Percentiles rank a stretch among this genome's conserved stretches.
Evolutionary conservation across 1,284 basidiomycete species (phyloP).

Genomic region (Sporisorium sorghi): DNA sequence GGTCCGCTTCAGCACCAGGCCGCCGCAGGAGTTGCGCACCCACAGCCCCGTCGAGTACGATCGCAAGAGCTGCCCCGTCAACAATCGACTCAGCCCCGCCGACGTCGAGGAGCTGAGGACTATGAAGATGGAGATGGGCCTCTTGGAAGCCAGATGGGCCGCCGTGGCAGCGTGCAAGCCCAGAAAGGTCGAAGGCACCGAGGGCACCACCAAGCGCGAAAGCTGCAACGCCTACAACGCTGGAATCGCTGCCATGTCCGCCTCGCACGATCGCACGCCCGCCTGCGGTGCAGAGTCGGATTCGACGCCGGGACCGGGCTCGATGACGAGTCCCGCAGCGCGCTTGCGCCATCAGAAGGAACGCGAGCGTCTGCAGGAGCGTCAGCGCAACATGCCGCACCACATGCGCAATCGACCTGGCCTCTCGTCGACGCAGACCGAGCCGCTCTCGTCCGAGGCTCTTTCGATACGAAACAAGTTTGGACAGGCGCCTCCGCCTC

Average conservation of each 20-base stretch:
- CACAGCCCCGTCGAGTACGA: constrained; percentile 69
- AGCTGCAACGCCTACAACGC: constrained; percentile 54
- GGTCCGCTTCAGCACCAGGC: constrained; percentile 63
- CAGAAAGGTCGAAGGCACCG: constrained; percentile 40
- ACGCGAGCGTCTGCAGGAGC: constrained; percentile 43
- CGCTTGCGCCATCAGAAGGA: constrained; percentile 50
- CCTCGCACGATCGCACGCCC: constrained; percentile 24
- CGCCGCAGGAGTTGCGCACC: constrained; percentile 63
- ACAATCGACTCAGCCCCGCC: constrained; percentile 61
- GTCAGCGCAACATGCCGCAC: constrained; percentile 45
- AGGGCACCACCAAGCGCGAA: constrained; percentile 45
- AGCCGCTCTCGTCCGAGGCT: constrained; percentile 40
- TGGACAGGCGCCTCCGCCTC: constrained; percentile 48
- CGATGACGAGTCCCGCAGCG: constrained; percentile 31
- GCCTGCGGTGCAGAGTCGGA: constrained; percentile 47
- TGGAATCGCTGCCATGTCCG: constrained; percentile 42
- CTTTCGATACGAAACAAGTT: constrained; percentile 52
- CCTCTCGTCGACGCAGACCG: constrained; percentile 8
- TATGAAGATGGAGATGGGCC: constrained; percentile 66
- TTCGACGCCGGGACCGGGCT: constrained; percentile 37
- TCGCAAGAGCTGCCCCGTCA: constrained; percentile 64
- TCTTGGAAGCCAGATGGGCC: constrained; percentile 65
- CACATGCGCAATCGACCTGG: constrained; percentile 37
- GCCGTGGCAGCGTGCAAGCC: constrained; percentile 59
- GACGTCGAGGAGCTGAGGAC: constrained; percentile 66